Base-by-base conservation (phyloP, 768 basidiomycete genomes). In the Trametes punicea region DNA sequence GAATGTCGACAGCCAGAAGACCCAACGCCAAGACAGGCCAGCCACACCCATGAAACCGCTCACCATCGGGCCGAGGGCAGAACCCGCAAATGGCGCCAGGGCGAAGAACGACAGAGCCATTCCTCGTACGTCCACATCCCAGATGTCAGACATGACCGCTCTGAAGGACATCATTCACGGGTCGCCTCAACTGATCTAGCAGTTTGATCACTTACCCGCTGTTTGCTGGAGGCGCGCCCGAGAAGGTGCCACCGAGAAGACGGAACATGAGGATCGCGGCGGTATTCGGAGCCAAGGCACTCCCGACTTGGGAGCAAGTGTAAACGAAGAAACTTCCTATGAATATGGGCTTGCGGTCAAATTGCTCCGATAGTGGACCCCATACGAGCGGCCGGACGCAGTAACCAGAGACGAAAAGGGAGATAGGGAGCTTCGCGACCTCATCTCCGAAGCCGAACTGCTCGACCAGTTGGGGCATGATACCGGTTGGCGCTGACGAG, bases 381-480 rank as follows among this genome's bases (percentile, higher is more conserved):
- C 81, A 87, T 4, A 83, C 42, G 5, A 84, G 67, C 3, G 84
- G 84, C 0, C 85, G 84, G 21, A 85, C 74, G 57, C 79, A 82
- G 62, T 84, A 87, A n/a, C 85, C 85, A n/a, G 75, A 75, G 13
- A 87, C 78, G 66, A 86, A 87, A 4, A 87, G 74, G 2, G 85
- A 79, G 30, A 87, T 75, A 0, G 78, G 79, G 45, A 87, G 73
- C 8, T 74, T 76, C 4, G 72, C 82, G 23, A 83, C 74, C 64
- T 80, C 82, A 26, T 70, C n/a, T 4, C 78, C 76, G 64, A 86
- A 74, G 9, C 71, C 59, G 57, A 84, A 84, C 30, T 80, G 67
- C 7, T 73, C 53, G 58, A 72, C 73, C 33, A 87, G 63, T 15
- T 74, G 63, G 2, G 69, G 66, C 27, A 79, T 69, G 52, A 83